phyloP scores from a whole-genome alignment of 225 moss, liverwort and hornwort genomes.

The Sphagnum contortum region DNA sequence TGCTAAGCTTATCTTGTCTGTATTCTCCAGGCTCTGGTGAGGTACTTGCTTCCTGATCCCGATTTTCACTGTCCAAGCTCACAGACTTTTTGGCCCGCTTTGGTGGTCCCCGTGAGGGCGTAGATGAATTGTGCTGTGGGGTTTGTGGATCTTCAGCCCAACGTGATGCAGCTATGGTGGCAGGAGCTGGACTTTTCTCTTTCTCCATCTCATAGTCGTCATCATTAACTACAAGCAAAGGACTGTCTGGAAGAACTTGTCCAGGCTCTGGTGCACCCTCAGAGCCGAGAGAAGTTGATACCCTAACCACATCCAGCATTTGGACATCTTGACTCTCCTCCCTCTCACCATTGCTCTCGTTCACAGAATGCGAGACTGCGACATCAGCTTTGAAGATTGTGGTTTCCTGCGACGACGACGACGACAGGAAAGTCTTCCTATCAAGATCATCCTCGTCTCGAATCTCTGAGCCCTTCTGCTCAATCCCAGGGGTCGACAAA shows the following conservation, averaged over 20 bases:
- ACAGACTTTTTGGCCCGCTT: constrained; percentile 50
- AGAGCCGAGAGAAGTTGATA: constrained; percentile 41
- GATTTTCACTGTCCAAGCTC: constrained; percentile 71
- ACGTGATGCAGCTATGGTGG: constrained; percentile 80
- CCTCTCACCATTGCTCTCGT: constrained; percentile 26
- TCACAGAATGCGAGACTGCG: constrained; percentile 12
- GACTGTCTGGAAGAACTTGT: constrained; percentile 63
- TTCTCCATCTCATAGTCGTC: constrained; percentile 4
- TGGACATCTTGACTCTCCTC: constrained; percentile 23
- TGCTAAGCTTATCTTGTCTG: constrained; percentile 57
- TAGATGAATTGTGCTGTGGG: constrained; percentile 50
- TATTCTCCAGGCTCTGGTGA: constrained; percentile 97
- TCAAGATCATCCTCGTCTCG: constrained; percentile 5
- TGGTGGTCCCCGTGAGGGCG: constrained; percentile 44
- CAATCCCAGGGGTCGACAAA: constrained; percentile 22
- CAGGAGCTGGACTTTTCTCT: constrained; percentile 19
- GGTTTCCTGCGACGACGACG: constrained; percentile 9
- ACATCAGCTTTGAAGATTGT: constrained; percentile 21
- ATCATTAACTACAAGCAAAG: constrained; percentile 42
- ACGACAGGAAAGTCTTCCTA: background rate
- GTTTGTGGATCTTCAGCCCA: constrained; percentile 86
- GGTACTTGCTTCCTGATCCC: constrained; percentile 64
- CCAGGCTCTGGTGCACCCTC: constrained; percentile 85
- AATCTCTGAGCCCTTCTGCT: constrained; percentile 5
- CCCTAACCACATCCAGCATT: constrained; percentile 50